Evolutionary conservation across 306 rosid species (phyloP).

Genomic region (Cucurbita pepo): DNA sequence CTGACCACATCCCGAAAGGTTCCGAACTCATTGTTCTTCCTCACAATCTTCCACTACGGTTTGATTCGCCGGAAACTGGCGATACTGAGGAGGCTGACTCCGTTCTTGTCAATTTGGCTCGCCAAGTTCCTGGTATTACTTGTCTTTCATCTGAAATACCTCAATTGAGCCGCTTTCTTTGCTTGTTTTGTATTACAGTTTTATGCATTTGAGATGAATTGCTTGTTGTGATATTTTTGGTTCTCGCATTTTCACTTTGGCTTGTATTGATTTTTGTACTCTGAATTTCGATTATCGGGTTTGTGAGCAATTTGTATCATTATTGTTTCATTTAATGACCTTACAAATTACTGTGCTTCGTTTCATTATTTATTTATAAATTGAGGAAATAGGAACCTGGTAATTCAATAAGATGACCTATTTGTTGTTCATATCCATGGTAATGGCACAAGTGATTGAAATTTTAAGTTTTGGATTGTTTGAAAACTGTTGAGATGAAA

Average conservation of each 20-base stretch:
- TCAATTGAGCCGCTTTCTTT: not conserved
- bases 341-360: not conserved
- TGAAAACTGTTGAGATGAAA: not conserved
- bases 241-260: not conserved
- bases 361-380: not conserved
- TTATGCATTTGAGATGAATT: not conserved
- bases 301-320: not conserved
- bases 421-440: not conserved
- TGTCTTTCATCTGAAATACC: not conserved
- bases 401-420: not conserved
- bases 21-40: constrained; percentile 60
- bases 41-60: constrained; percentile 48
- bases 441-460: not conserved
- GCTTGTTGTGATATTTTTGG: not conserved
- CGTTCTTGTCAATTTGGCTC: constrained; percentile 30
- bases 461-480: not conserved
- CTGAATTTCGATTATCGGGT: not conserved
- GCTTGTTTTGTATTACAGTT: not conserved
- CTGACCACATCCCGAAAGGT: constrained; percentile 54
- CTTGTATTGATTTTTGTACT: not conserved
- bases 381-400: not conserved
- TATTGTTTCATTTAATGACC: not conserved
- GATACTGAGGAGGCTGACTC: constrained; percentile 18
- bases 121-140: constrained; percentile 50
- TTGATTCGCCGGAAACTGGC: constrained; percentile 14